phyloP scores from a whole-genome alignment of 2,329 filamentous ascomycete genomes.

The Eutypella sp. region DNA sequence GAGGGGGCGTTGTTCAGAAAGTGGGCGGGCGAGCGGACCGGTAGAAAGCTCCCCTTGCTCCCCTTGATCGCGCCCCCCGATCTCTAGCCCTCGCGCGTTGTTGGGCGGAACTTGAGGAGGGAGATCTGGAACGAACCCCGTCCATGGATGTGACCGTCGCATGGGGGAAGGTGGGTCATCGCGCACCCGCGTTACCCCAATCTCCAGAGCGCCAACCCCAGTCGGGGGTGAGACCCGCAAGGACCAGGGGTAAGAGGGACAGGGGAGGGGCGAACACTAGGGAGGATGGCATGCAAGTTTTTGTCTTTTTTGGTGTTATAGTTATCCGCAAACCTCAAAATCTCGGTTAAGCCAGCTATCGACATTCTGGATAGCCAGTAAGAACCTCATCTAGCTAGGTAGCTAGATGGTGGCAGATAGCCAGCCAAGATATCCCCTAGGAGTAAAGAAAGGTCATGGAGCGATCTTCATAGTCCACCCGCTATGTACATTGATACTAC shows the following conservation, averaged over 20 bases:
- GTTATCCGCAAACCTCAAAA: conserved; percentile 12
- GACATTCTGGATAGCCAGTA: conserved; percentile 14
- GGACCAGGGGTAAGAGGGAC: no score
- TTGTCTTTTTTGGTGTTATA: no score
- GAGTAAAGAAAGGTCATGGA: no score
- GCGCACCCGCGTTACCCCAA: conserved; percentile 19
- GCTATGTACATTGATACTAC: no score
- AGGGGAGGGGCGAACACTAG: conserved; percentile 6
- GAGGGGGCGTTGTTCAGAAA: no score
- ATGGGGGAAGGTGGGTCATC: conserved; percentile 17
- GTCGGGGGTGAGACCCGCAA: conserved; percentile 6
- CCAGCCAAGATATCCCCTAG: no score
- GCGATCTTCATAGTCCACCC: no score
- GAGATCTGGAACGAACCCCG: conserved; percentile 19
- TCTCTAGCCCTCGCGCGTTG: conserved; percentile 5
- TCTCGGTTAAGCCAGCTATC: conserved; percentile 20
- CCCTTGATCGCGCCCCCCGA: conserved; percentile 11
- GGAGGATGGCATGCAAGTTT: no score
- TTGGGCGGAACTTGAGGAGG: conserved; percentile 6
- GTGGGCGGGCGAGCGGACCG: conserved; percentile 27
- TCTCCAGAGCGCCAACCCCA: conserved; percentile 9
- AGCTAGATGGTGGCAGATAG: no score
- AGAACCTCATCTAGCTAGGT: conserved; percentile 5
- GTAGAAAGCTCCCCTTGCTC: conserved; percentile 15
- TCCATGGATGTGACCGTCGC: conserved; percentile 18